A percentile compares a stretch with the other conserved stretches of the same genome.
Conservation (phyloP, 2,329 filamentous ascomycete species). For the Chaetomiaceae sp. region DNA sequence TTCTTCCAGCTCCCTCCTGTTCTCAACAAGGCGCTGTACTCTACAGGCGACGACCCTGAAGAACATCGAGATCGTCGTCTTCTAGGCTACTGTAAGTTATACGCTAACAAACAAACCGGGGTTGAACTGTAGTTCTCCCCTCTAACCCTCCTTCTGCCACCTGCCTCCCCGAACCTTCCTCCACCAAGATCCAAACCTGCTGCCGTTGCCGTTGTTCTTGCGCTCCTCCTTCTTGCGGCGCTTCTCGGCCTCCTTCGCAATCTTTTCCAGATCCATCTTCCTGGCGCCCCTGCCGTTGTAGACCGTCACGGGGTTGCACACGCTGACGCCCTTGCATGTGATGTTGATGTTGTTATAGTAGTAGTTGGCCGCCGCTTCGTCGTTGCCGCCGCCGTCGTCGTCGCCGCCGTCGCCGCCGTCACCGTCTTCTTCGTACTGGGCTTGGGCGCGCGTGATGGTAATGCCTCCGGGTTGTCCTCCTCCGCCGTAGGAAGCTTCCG, state of each 20-base stretch:
- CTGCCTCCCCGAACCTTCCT: too few species aligned
- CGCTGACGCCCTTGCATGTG: slow-evolving; percentile 14
- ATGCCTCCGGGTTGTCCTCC: too few species aligned
- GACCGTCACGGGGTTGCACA: slow-evolving; percentile 17
- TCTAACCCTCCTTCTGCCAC: too few species aligned
- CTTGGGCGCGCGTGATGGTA: too few species aligned
- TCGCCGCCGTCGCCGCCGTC: background rate
- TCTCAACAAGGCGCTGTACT: too few species aligned
- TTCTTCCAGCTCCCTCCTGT: too few species aligned
- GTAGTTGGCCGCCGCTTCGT: background rate
- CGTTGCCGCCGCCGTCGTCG: background rate
- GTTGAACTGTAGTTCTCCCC: too few species aligned
- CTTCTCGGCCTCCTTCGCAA: background rate
- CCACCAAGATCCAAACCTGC: too few species aligned
- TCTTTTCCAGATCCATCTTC: background rate
- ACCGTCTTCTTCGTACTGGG: background rate
- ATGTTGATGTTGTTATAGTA: background rate
- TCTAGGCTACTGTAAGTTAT: too few species aligned
- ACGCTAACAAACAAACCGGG: too few species aligned
- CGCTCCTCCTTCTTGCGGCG: background rate
- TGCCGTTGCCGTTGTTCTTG: background rate
- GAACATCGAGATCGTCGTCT: too few species aligned
- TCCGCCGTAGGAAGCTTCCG: background rate
- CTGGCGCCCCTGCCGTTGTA: background rate
- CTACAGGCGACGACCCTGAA: too few species aligned